Evolutionary conservation across 176 grass and related monocot species (phyloP), one percentile per base, ranked within the genome.

Genomic region (Oryza nivara): DNA sequence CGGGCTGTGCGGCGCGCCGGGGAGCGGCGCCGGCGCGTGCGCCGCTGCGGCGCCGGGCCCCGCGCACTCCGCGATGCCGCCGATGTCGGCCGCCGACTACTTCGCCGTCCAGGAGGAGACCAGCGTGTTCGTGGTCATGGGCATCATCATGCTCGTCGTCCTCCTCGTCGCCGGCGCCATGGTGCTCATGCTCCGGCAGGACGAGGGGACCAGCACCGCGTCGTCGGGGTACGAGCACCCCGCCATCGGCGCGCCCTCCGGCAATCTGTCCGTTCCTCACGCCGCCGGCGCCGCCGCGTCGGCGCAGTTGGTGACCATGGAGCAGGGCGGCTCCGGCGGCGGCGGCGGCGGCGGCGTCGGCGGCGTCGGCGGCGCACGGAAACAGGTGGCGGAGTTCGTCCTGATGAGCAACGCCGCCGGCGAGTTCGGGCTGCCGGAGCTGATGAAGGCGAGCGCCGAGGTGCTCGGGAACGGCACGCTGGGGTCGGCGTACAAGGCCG

Each of bases 371-470:
- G 9, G 34, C 47, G 41, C 51, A 56, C 22, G 72, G 82, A 65
- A 15, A 3, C 14, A 58, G 54, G 3, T 88, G 60, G 83, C 68
- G 15, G 93, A 95, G 49, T 83, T 98, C 78, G 80, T 95, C 1
- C 63, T 96, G 54, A 90, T 98, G 84, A 89, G 72, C 67, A 52
- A 83, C 0, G 48, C 14, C 32, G 82, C 70, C 16, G 88, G 91
- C 4, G 45, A 52, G 14, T 98, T 98, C 73, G 93, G 89, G 3
- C 47, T 98, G 75, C 72, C 86, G 83, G 96, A 98, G 11, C 64
- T 98, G 86, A 95, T 98, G 96, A 98, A 94, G 83, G 93, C 95
- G 22, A 80, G 86, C 5, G 92, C 95, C 0, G 95, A 95, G 88
- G 96, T 96, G 84, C 83, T 96, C 22, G 96, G 93, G 2, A 94